Base-by-base conservation (phyloP, 2,329 filamentous ascomycete genomes). In the Aspergillus fumigatiaffinis region DNA sequence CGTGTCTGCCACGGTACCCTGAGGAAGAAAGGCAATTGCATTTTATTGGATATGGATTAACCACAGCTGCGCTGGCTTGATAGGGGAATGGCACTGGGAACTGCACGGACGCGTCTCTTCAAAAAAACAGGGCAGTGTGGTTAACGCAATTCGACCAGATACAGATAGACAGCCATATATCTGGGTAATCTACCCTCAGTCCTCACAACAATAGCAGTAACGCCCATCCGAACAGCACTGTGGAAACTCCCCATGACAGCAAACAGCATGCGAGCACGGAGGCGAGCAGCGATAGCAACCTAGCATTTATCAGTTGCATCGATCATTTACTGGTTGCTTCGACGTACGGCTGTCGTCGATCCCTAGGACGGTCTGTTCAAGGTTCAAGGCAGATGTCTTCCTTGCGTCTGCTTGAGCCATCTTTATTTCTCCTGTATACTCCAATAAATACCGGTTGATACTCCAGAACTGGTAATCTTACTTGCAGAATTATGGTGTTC, bases 171-270 rank as follows among this genome's bases (percentile, higher is more conserved):
- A 9, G 4, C 10, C 41, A 20, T 44, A 20, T 17, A 20, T 12
- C 20, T 23, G 20, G 42, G 12, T 21, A 23, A 1, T 46, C 2
- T 8, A 6, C 20, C 9, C 2, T 53, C 50, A 58, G n/a, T 58
- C 53, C 41, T 44, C 53, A 26, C 58, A 60, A 32, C 58, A 60
- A 28, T 60, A 60, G 17, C 56, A 60, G 38, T 55, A 52, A 10
- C 25, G 12, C 6, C 58, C 58, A 29, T 60, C 58, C 5, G 58
- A 53, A n/a, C 58, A 60, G n/a, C 58, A 60, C 48, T 60, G 58
- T 12, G 55, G 53, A 32, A 52, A 58, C 26, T 48, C 50, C 23
- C 58, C 58, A 41, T 56, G 55, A 52, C 58, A 60, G 35, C 58
- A 60, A 7, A 58, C 52, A 6, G 56, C 58, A 6, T 53, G 12